Base-by-base conservation (phyloP, 768 basidiomycete species). In the Amyloporia xantha region DNA sequence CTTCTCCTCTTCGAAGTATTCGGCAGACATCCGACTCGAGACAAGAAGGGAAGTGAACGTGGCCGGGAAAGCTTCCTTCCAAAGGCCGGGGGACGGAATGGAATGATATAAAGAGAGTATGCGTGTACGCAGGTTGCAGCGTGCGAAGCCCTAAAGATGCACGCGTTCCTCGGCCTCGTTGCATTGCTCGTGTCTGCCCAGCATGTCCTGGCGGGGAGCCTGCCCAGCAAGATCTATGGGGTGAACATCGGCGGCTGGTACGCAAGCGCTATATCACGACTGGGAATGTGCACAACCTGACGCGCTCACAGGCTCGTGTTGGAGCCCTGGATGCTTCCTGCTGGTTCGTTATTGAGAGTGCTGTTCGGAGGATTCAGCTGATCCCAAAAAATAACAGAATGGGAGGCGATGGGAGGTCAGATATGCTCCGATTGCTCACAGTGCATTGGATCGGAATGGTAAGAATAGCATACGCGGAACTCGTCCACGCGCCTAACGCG, bases 321-420 rank as follows among this genome's bases (percentile, higher is more conserved):
- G 4, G 87, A 90, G 58, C 57, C 85, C n/a, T 90, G 87, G 87
- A 90, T 90, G 86, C 70, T 87, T 36, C 86, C 85, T 7, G 67
- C 72, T 62, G 82, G 82, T 82, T 51, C 1, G 56, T 17, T 17
- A 12, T 4, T 10, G 7, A 20, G 1, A 27, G 3, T 11, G 19
- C 19, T 21, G 30, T 33, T 33, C 15, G 30, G 15, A 33, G 15
- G 9, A 33, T 3, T 13, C 19, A 10, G 23, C 3, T 49, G 17
- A 15, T 4, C 35, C 30, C 28, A 30, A 25, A 40, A 26, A 12
- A 6, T n/a, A 17, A 2, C 54, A 83, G 87, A 75, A 72, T 91
- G 87, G 88, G 19, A 65, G 1, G 61, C 68, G 6, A 89, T 91
- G 87, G 88, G 87, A 20, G 87, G 87, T 0, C 49, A 89, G 54